phyloP scores from a whole-genome alignment of 768 basidiomycete genomes.

The Pisolithus orientalis region DNA sequence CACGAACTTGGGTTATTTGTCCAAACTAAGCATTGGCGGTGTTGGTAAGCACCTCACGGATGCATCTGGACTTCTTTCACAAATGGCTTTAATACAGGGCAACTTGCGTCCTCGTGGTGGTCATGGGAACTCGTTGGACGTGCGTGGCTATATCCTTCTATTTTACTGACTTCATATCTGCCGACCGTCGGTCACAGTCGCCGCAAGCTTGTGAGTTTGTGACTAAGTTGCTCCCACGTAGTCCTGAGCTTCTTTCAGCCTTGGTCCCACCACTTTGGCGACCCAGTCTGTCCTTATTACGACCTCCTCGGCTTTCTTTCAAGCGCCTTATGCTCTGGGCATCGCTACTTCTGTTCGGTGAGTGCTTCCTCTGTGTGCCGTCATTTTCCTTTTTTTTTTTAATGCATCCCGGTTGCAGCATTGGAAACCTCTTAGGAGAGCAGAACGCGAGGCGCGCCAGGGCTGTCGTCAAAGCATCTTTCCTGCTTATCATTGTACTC shows the following conservation, averaged over 20 bases:
- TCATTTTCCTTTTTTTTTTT: neutral
- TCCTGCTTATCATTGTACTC: slow-evolving; percentile 58
- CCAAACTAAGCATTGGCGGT: slow-evolving; percentile 76
- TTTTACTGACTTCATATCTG: neutral
- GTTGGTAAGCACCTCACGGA: slow-evolving; percentile 40
- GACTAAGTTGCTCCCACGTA: neutral
- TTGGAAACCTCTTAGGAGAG: slow-evolving; percentile 88
- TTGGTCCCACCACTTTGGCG: slow-evolving; percentile 79
- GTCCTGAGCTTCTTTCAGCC: slow-evolving; percentile 33
- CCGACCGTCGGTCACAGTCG: slow-evolving; percentile 29
- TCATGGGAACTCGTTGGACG: slow-evolving; percentile 82
- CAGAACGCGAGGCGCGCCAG: slow-evolving; percentile 64
- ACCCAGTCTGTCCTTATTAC: slow-evolving; percentile 74
- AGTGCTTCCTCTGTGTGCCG: slow-evolving; percentile 9
- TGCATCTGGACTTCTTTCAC: neutral
- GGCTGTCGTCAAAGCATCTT: slow-evolving; percentile 56
- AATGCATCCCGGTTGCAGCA: slow-evolving; percentile 33
- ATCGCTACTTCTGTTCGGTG: slow-evolving; percentile 84
- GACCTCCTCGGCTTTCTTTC: slow-evolving; percentile 63
- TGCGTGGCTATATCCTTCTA: slow-evolving; percentile 7
- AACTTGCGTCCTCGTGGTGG: slow-evolving; percentile 94
- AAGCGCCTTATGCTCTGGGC: slow-evolving; percentile 76
- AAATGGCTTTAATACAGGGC: slow-evolving; percentile 34
- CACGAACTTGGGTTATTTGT: slow-evolving; percentile 58
- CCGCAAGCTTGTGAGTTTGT: slow-evolving; percentile 43